These are phyloP conservation scores for Hemileccinum impolitum DNA, from an alignment of 768 basidiomycete genomes.

Conservation along the genomic window DNA sequence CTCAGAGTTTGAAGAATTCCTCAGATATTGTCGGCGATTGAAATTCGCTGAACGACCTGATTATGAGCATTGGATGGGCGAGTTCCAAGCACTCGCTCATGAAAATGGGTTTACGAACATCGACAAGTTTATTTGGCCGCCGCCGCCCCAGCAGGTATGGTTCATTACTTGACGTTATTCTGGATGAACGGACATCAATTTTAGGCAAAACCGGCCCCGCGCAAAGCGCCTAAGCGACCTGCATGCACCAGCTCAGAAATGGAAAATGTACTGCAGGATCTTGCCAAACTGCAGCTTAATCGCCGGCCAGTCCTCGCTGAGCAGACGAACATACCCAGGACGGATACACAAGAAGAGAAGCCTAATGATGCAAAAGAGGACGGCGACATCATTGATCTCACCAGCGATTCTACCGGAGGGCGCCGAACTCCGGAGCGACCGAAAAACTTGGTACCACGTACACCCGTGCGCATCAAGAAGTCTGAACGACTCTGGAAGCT, in stretches of 20 bases:
- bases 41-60: slow-evolving; percentile 68
- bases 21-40: slow-evolving; percentile 67
- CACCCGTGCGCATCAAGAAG: slow-evolving; percentile 34
- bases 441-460: slow-evolving; percentile 26
- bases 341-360: slow-evolving; percentile 33
- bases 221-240: slow-evolving; percentile 13
- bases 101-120: slow-evolving; percentile 55
- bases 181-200: slow-evolving; percentile 1
- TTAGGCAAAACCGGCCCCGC: slow-evolving; percentile 31
- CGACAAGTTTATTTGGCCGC: slow-evolving; percentile 73
- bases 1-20: slow-evolving; percentile 70
- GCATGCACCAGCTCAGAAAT: slow-evolving; percentile 41
- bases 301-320: slow-evolving; percentile 50
- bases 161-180: background rate
- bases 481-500: slow-evolving; percentile 52
- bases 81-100: slow-evolving; percentile 59
- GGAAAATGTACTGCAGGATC: slow-evolving; percentile 53
- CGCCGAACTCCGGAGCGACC: slow-evolving; percentile 21
- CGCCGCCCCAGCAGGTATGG: slow-evolving; percentile 40
- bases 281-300: slow-evolving; percentile 58
- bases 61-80: slow-evolving; percentile 61
- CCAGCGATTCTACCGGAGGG: slow-evolving; percentile 33
- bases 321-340: slow-evolving; percentile 39
- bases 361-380: slow-evolving; percentile 19
- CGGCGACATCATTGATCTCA: slow-evolving; percentile 46